A percentile compares a stretch with the other conserved stretches of the same genome.
These are phyloP conservation scores for Mortierella polycephala DNA, from an alignment of 371 early-diverging fungal genomes.

Conservation along the genomic window DNA sequence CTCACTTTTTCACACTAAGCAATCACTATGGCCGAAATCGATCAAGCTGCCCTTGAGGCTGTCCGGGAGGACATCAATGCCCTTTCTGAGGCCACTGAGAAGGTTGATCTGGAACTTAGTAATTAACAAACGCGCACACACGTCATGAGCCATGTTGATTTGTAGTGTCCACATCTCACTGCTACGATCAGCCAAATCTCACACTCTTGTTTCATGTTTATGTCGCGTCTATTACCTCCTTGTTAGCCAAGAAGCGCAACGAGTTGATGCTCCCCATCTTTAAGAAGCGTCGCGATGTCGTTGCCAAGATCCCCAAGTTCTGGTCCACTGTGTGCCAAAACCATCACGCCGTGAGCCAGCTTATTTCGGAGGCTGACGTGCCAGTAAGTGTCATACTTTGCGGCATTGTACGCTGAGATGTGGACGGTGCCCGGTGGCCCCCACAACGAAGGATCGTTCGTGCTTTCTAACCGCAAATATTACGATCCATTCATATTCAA, in stretches of 20 bases:
- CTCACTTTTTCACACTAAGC: constrained; percentile 1
- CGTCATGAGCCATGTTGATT: background rate
- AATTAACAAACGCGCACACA: constrained; percentile 2
- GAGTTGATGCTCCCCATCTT: constrained; percentile 65
- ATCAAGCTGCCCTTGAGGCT: constrained; percentile 55
- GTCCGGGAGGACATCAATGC: constrained; percentile 54
- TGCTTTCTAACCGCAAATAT: background rate
- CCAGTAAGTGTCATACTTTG: constrained; percentile 55
- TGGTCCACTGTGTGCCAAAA: constrained; percentile 61
- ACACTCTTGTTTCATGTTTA: background rate
- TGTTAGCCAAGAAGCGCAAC: constrained; percentile 49
- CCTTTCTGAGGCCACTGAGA: constrained; percentile 47
- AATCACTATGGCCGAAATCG: constrained; percentile 54
- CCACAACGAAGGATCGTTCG: background rate
- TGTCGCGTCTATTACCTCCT: background rate
- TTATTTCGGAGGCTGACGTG: constrained; percentile 33
- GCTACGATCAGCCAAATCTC: background rate
- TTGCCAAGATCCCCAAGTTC: constrained; percentile 67
- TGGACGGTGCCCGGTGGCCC: background rate
- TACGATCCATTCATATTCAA: background rate
- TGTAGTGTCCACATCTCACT: constrained; percentile 3
- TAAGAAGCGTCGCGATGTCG: constrained; percentile 66
- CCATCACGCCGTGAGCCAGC: constrained; percentile 12
- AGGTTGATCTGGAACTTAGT: constrained; percentile 57
- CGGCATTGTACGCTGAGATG: background rate